These are phyloP conservation scores for Mycogone perniciosa DNA, from an alignment of 2,329 filamentous ascomycete species.

Conservation along the genomic window DNA sequence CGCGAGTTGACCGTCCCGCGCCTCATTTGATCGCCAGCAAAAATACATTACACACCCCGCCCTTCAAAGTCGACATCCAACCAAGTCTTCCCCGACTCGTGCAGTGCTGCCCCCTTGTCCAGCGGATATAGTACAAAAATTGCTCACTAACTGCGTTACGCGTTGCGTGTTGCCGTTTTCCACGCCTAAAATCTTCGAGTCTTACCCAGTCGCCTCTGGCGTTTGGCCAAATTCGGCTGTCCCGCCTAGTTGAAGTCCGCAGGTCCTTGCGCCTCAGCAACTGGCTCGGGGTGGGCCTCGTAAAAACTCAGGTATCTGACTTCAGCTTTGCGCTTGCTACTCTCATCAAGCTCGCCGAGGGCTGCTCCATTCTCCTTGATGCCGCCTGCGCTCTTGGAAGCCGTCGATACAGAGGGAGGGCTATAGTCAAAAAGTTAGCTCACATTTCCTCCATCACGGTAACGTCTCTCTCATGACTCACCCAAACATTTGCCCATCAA, in stretches of 20 bases:
- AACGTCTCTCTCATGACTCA: slow-evolving; percentile 31
- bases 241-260: slow-evolving; percentile 43
- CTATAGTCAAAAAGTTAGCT: slow-evolving; percentile 15
- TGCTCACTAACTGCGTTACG: neutral
- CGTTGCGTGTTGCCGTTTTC: neutral
- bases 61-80: neutral
- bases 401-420: slow-evolving; percentile 18
- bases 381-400: slow-evolving; percentile 11
- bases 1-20: neutral
- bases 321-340: slow-evolving; percentile 45
- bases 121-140: slow-evolving; percentile 10
- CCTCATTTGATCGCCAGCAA: neutral
- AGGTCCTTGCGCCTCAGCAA: slow-evolving; percentile 41
- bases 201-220: neutral
- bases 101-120: neutral
- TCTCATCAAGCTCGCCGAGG: slow-evolving; percentile 44
- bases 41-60: neutral
- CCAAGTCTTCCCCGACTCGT: neutral
- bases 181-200: slow-evolving; percentile 7
- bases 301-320: slow-evolving; percentile 46
- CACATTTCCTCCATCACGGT: neutral
- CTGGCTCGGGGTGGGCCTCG: slow-evolving; percentile 43
- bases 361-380: slow-evolving; percentile 42
- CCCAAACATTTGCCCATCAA: slow-evolving; percentile 88
- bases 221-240: neutral